Evolutionary conservation across 2,329 filamentous ascomycete genomes (phyloP).

Genomic region (Thelonectria discophora): DNA sequence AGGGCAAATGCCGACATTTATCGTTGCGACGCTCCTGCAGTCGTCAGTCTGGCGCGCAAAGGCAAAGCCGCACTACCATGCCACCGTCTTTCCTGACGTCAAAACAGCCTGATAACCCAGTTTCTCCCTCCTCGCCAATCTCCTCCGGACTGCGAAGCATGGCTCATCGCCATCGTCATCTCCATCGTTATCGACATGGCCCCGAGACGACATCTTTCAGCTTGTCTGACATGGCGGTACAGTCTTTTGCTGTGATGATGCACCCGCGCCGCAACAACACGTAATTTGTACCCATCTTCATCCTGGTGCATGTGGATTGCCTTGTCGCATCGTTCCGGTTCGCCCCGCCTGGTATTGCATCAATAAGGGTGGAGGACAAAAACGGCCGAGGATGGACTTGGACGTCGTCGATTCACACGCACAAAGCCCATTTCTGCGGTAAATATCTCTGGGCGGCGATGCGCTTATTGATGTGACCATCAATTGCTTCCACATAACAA

Average conservation of each 20-base stretch:
- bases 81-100: not conserved
- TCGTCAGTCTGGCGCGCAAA: too few relatives aligned
- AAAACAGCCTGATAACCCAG: not conserved
- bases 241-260: not conserved
- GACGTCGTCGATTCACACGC: not conserved
- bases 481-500: not conserved
- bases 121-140: not conserved
- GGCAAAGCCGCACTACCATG: not conserved
- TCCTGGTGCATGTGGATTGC: slow-evolving; percentile 4
- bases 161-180: not conserved
- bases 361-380: not conserved
- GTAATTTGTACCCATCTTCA: slow-evolving; percentile 8
- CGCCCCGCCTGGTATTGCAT: slow-evolving; percentile 12
- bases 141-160: not conserved
- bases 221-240: not conserved
- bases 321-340: slow-evolving; percentile 13
- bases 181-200: not conserved
- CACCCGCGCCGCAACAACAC: slow-evolving; percentile 10
- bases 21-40: too few relatives aligned
- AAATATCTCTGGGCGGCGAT: not conserved
- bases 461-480: not conserved
- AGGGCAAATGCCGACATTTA: not conserved
- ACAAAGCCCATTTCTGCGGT: not conserved
- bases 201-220: not conserved
- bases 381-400: slow-evolving; percentile 5